These are phyloP conservation scores for Phyllosticta citribraziliensis DNA, from an alignment of 2,329 filamentous ascomycete genomes.

Conservation along the genomic window DNA sequence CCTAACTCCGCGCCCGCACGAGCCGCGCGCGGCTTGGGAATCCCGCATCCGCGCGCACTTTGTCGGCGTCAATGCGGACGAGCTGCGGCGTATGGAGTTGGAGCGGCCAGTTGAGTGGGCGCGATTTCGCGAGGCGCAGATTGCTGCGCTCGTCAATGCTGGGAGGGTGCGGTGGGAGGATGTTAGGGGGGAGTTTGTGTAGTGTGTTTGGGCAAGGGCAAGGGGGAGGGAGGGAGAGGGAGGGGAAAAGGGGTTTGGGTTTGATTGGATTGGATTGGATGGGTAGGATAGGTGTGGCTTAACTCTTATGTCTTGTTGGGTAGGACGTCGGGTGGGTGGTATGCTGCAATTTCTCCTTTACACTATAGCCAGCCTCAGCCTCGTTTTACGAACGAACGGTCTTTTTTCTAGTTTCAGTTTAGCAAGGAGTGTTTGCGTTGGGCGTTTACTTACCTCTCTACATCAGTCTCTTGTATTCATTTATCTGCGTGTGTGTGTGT, in stretches of 20 bases:
- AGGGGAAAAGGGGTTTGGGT: neutral
- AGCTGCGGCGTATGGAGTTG: conserved; percentile 51
- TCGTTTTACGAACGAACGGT: too few species aligned
- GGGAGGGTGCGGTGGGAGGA: neutral
- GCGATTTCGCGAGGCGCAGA: conserved; percentile 26
- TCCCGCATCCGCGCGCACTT: conserved; percentile 47
- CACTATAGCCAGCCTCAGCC: too few species aligned
- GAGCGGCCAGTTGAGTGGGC: conserved; percentile 26
- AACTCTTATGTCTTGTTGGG: too few species aligned
- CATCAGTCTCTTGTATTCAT: too few species aligned
- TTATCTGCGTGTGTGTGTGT: too few species aligned
- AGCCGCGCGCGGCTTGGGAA: conserved; percentile 46
- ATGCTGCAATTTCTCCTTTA: too few species aligned
- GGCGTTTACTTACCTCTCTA: too few species aligned
- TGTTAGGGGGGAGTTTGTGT: neutral
- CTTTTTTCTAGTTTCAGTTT: too few species aligned
- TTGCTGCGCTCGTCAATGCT: conserved; percentile 26
- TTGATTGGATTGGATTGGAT: neutral
- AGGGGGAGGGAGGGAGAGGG: neutral
- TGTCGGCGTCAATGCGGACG: conserved; percentile 53
- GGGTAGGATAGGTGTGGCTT: too few species aligned
- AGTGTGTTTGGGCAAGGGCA: neutral
- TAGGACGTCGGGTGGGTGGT: too few species aligned
- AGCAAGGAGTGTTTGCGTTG: too few species aligned
- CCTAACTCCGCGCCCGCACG: conserved; percentile 16